Base-by-base conservation (phyloP, 1,139 yeast species). In the Protomyces inouyei region DNA sequence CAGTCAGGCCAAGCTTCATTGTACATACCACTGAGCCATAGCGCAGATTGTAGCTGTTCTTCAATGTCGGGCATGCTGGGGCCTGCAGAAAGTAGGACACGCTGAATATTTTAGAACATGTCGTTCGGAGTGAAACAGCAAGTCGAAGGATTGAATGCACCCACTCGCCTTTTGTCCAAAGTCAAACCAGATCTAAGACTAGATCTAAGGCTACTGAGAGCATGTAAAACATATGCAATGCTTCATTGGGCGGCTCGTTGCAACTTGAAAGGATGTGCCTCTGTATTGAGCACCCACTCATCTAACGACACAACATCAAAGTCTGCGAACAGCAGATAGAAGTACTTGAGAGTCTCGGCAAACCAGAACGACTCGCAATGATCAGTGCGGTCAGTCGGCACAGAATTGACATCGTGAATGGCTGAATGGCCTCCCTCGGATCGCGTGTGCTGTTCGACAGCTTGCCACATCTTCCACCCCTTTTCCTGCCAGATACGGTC, bases 341-440 rank as follows among this genome's bases (percentile, higher is more conserved):
- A 85, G 73, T 87, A 87, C 74, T 88, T 87, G 72, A 88, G 78
- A 1, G 95, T 87, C 72, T 87, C 92, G 0, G 89, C 88, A 75
- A 85, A 82, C 93, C 93, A 88, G 77, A 85, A 87, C 45, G 88
- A 83, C 54, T 77, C 74, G 55, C 69, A 72, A 9, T 68, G 67
- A 37, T 68, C 67, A 48, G 60, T 52, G 36, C 65, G 55, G 38
- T 46, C 32, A 23, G 61, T 65, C 8, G 68, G 67, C 36, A 65
- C 40, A 55, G 76, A 70, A 1, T 83, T 81, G 32, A 86, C 84
- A 71, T 86, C 88, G 8, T 71, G 70, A 59, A 86, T 76, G 3
- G 85, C 80, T 0, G 85, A 76, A 67, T 75, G 76, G 16, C 76
- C 79, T 64, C 77, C 75, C 16, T 76, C 73, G 21, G 76, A 73